A percentile compares a stretch with the other conserved stretches of the same genome.
Evolutionary conservation across 1,284 basidiomycete species (phyloP).

Genomic region (Thelephora terrestris): DNA sequence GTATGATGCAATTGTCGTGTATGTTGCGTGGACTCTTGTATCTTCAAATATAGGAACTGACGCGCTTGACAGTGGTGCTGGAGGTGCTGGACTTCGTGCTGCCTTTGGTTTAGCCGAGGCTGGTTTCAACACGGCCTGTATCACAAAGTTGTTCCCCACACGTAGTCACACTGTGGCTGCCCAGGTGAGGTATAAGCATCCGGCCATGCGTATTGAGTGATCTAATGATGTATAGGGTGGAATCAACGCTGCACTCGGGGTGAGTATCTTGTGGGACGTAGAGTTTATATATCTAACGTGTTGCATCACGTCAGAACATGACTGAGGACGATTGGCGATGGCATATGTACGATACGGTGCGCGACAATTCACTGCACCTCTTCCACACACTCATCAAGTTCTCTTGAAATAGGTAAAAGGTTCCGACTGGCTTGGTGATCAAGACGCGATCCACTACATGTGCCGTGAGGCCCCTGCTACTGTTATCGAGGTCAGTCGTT

Average conservation of each 20-base stretch:
- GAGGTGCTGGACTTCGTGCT: slow-evolving; percentile 95
- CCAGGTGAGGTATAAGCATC: slow-evolving; percentile 45
- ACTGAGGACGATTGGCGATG: slow-evolving; percentile 99
- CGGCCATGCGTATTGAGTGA: slow-evolving; percentile 3
- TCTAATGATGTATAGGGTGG: slow-evolving; percentile 60
- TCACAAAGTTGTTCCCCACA: slow-evolving; percentile 99
- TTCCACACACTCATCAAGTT: slow-evolving; percentile 6
- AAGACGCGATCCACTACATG: slow-evolving; percentile 99
- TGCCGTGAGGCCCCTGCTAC: slow-evolving; percentile 91
- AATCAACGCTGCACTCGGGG: slow-evolving; percentile 97
- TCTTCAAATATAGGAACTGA: slow-evolving; percentile 6
- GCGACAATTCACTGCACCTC: slow-evolving; percentile 1
- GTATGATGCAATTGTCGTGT: slow-evolving; percentile 96
- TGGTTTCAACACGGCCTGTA: slow-evolving; percentile 97
- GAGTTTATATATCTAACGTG: neutral
- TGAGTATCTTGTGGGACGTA: slow-evolving; percentile 28
- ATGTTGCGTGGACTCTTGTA: slow-evolving; percentile 26
- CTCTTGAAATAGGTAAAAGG: slow-evolving; percentile 73
- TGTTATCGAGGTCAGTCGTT: slow-evolving; percentile 70
- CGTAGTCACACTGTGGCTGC: slow-evolving; percentile 98
- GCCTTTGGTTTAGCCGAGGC: slow-evolving; percentile 99
- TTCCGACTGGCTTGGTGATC: slow-evolving; percentile 99
- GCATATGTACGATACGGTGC: slow-evolving; percentile 99
- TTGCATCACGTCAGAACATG: slow-evolving; percentile 68
- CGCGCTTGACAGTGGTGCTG: slow-evolving; percentile 66